phyloP scores from a whole-genome alignment of 2,329 filamentous ascomycete genomes.

The Venturia effusa region DNA sequence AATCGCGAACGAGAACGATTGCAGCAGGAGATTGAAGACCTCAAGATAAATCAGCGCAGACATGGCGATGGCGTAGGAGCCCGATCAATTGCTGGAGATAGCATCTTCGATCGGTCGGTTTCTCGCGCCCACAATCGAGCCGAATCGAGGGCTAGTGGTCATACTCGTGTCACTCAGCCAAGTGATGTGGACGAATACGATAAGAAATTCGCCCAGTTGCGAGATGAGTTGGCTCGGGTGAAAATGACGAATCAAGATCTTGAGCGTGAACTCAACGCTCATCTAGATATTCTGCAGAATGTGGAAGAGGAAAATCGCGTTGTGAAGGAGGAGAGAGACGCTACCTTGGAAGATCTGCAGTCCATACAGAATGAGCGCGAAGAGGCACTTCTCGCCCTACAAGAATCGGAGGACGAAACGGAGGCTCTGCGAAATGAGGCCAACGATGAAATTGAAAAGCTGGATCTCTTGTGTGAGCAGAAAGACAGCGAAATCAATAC shows the following conservation, averaged over 20 bases:
- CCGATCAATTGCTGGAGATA: constrained; percentile 62
- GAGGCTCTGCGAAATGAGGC: constrained; percentile 46
- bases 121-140: constrained; percentile 70
- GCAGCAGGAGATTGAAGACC: constrained; percentile 93
- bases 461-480: constrained; percentile 58
- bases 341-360: constrained; percentile 68
- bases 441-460: constrained; percentile 45
- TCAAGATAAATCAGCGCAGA: constrained; percentile 78
- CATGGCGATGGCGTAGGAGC: constrained; percentile 33
- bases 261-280: constrained; percentile 69
- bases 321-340: constrained; percentile 72
- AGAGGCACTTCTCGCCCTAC: constrained; percentile 66
- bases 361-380: constrained; percentile 74
- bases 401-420: constrained; percentile 46
- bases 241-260: constrained; percentile 87
- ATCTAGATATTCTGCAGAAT: constrained; percentile 67
- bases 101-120: constrained; percentile 86
- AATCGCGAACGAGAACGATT: constrained; percentile 91
- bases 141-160: constrained; percentile 61
- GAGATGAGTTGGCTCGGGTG: constrained; percentile 76
- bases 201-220: constrained; percentile 67
- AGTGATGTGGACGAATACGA: constrained; percentile 81
- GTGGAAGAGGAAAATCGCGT: constrained; percentile 54
- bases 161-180: constrained; percentile 51
- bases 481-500: constrained; percentile 48